These are phyloP conservation scores for Sporopachydermia lactativora DNA, from an alignment of 805 yeast genomes.

Conservation along the genomic window DNA sequence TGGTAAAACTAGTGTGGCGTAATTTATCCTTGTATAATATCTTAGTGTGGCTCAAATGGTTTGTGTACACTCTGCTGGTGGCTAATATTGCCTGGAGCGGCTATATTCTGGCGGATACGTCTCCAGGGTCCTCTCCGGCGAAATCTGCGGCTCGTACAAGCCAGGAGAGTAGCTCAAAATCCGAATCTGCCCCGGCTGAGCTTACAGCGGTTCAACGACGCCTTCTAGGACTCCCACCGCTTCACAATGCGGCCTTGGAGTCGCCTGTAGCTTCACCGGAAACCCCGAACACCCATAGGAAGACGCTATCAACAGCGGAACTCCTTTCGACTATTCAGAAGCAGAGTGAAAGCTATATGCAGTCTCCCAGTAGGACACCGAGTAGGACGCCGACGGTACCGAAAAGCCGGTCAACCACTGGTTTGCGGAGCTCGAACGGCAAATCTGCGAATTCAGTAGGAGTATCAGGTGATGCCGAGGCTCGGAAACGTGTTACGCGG, in stretches of 20 bases:
- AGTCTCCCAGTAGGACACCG: background rate
- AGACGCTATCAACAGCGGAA: conserved; percentile 15
- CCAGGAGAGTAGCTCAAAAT: conserved; percentile 8
- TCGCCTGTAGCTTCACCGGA: background rate
- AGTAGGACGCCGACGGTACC: no score
- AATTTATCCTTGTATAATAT: conserved; percentile 1
- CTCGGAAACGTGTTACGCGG: background rate
- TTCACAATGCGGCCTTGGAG: conserved; percentile 11
- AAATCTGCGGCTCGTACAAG: conserved; percentile 12
- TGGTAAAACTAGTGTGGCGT: background rate
- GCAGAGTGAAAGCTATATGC: conserved; percentile 4
- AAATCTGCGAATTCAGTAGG: no score
- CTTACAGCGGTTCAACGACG: conserved; percentile 14
- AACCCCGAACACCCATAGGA: conserved; percentile 11
- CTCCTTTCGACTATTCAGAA: conserved; percentile 8
- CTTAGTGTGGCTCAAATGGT: conserved; percentile 14
- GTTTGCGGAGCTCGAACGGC: no score
- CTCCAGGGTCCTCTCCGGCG: conserved; percentile 6
- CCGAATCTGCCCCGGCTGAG: conserved; percentile 5
- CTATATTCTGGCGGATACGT: no score
- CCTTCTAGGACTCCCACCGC: conserved; percentile 16
- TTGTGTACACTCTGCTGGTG: conserved; percentile 18
- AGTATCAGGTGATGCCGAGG: conserved; percentile 1
- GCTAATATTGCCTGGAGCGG: conserved; percentile 19
- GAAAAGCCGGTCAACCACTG: no score